These are phyloP conservation scores for Tripterygium wilfordii DNA, from an alignment of 177 flowering plant species.

Conservation along the genomic window DNA sequence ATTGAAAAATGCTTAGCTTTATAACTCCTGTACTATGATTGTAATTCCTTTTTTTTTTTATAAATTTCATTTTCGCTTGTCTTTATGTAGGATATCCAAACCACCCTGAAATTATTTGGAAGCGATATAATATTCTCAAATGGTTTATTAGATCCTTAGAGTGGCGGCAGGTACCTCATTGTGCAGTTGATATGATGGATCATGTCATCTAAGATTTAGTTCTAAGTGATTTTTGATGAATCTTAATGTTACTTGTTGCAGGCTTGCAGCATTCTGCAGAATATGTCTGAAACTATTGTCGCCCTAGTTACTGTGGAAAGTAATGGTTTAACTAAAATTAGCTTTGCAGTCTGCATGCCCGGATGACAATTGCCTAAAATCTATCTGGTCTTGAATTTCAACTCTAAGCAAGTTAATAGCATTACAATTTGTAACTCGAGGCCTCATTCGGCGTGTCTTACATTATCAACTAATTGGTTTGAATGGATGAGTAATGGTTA, in stretches of 20 bases:
- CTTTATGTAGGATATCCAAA: slow-evolving; percentile 49
- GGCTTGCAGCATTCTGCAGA: slow-evolving; percentile 79
- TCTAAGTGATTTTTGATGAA: slow-evolving; percentile 10
- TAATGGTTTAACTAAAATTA: slow-evolving; percentile 17
- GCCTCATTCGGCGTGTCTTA: too few relatives aligned
- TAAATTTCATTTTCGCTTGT: background rate
- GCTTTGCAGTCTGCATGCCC: background rate
- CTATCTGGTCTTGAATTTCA: too few relatives aligned
- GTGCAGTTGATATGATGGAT: too few relatives aligned
- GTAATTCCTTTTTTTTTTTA: background rate
- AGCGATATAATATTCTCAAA: slow-evolving; percentile 94
- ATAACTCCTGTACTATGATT: too few relatives aligned
- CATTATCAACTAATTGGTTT: too few relatives aligned
- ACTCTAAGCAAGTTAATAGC: too few relatives aligned
- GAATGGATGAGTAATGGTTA: too few relatives aligned
- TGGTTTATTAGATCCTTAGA: slow-evolving; percentile 96
- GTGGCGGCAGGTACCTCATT: slow-evolving; percentile 96
- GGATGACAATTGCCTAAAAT: background rate
- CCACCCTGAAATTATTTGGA: slow-evolving; percentile 49
- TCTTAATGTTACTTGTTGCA: background rate
- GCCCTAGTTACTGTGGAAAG: slow-evolving; percentile 83
- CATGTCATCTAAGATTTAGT: background rate
- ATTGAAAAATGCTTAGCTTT: too few relatives aligned
- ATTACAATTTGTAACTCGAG: too few relatives aligned
- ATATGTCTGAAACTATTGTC: slow-evolving; percentile 68